Evolutionary conservation across 441 rosid species (phyloP).

Genomic region (Gossypium davidsonii): DNA sequence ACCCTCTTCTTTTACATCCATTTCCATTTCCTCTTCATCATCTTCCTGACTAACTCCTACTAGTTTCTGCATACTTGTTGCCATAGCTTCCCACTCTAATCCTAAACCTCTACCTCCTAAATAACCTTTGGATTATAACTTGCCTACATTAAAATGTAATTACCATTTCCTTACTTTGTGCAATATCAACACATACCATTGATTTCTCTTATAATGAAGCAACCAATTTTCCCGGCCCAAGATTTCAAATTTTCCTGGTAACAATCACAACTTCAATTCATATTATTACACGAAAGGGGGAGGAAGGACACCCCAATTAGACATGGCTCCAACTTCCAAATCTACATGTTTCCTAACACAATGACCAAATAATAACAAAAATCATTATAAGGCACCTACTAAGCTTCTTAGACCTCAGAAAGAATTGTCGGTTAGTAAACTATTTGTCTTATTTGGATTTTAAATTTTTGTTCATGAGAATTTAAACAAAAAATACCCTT

Average conservation of each 20-base stretch:
- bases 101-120: conserved; percentile 14
- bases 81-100: conserved; percentile 37
- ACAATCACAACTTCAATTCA: conserved; percentile 22
- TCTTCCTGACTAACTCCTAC: conserved; percentile 75
- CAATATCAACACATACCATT: conserved; percentile 17
- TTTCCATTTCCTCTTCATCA: conserved; percentile 80
- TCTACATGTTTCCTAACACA: not conserved
- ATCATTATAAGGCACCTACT: not conserved
- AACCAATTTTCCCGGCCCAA: conserved; percentile 9
- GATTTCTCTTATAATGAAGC: conserved; percentile 17
- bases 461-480: not conserved
- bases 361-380: conserved; percentile 2
- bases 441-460: conserved; percentile 4
- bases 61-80: conserved; percentile 75
- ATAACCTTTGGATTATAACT: conserved; percentile 21
- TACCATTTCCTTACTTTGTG: conserved; percentile 15
- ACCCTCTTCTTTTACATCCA: conserved; percentile 86
- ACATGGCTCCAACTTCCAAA: not conserved
- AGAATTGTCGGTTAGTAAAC: conserved; percentile 8
- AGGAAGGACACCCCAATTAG: conserved; percentile 1
- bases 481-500: not conserved
- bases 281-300: conserved; percentile 4
- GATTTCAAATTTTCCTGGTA: conserved; percentile 23
- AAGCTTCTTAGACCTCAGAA: conserved; percentile 8
- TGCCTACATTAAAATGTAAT: conserved; percentile 18